Evolutionary conservation across 306 rosid genomes (phyloP).

Genomic region (Lupinus albus): DNA sequence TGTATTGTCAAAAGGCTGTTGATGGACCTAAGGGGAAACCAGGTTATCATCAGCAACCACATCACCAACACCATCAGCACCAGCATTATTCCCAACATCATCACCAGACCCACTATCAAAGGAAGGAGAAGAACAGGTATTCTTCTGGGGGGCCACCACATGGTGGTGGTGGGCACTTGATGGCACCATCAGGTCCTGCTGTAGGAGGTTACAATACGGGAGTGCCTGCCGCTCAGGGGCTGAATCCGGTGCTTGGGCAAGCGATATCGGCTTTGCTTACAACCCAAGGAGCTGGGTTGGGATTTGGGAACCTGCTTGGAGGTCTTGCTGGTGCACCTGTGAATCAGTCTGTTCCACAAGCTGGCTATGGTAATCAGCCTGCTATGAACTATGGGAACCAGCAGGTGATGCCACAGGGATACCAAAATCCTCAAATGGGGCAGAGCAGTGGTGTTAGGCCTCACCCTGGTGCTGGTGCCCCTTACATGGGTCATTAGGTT

Average conservation of each 20-base stretch:
- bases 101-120: conserved; percentile 53
- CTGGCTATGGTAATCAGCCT: conserved; percentile 56
- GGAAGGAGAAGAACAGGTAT: conserved; percentile 53
- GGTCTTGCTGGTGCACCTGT: conserved; percentile 58
- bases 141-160: conserved; percentile 47
- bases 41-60: conserved; percentile 52
- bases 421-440: conserved; percentile 75
- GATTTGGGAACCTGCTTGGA: conserved; percentile 69
- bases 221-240: conserved; percentile 45
- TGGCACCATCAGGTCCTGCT: conserved; percentile 68
- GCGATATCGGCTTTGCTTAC: conserved; percentile 66
- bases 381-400: conserved; percentile 63
- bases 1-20: conserved; percentile 68
- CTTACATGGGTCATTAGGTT: conserved; percentile 81
- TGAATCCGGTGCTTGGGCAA: conserved; percentile 69
- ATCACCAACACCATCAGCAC: conserved; percentile 23
- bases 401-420: conserved; percentile 58
- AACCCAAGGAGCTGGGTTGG: conserved; percentile 68
- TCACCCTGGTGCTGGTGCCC: conserved; percentile 70
- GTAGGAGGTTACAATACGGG: conserved; percentile 62
- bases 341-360: conserved; percentile 56
- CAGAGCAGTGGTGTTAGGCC: conserved; percentile 65
- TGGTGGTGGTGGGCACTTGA: conserved; percentile 43
- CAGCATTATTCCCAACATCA: conserved; percentile 45
- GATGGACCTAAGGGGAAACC: conserved; percentile 66